phyloP scores from a whole-genome alignment of 345 rosid species.

The Limnanthes douglasii region DNA sequence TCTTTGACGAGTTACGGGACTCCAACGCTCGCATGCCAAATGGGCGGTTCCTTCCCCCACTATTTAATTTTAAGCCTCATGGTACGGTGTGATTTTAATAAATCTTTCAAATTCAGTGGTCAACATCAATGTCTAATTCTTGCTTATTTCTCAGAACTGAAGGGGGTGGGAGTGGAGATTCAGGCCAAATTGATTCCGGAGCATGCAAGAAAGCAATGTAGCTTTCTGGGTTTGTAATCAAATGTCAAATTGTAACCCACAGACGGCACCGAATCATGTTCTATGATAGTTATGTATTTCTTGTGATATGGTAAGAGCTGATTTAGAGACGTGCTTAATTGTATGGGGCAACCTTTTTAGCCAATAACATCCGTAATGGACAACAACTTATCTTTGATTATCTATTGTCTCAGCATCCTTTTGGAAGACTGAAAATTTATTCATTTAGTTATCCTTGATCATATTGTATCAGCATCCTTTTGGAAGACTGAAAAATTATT shows the following conservation, averaged over 20 bases:
- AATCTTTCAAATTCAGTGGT: background rate
- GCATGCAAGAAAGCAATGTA: constrained; percentile 80
- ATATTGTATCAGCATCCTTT: no score
- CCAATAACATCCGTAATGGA: constrained; percentile 8
- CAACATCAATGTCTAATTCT: background rate
- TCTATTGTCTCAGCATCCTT: background rate
- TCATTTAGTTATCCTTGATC: no score
- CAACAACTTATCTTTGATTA: background rate
- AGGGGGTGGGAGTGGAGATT: constrained; percentile 59
- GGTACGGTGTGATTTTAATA: constrained; percentile 22
- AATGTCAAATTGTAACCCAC: no score
- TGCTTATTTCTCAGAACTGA: constrained; percentile 34
- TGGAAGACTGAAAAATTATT: no score
- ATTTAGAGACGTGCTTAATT: constrained; percentile 13
- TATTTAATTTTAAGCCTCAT: constrained; percentile 77
- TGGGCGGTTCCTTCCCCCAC: constrained; percentile 78
- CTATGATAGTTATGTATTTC: no score
- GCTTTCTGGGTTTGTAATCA: constrained; percentile 53
- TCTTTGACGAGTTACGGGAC: constrained; percentile 90
- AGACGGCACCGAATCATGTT: no score
- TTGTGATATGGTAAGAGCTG: constrained; percentile 16
- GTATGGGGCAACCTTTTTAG: no score
- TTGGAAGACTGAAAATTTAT: no score
- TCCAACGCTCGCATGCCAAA: constrained; percentile 66
- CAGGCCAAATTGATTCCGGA: constrained; percentile 63